phyloP scores from a whole-genome alignment of 345 rosid species.

The Syzygium grande region DNA sequence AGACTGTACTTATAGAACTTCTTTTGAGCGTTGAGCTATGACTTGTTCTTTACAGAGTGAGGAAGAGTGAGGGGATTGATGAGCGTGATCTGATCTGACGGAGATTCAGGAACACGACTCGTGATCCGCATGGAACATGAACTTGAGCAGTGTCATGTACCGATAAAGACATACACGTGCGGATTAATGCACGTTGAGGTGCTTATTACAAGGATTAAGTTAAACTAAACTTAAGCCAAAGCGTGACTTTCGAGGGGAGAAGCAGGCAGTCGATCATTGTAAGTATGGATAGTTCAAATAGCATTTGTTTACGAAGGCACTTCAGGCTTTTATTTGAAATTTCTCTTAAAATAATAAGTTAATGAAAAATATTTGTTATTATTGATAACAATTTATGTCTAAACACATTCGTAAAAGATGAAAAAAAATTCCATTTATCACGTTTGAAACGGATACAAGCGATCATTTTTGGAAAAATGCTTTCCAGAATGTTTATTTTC shows the following conservation, averaged over 20 bases:
- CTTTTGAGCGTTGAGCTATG: neutral
- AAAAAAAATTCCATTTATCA: no score
- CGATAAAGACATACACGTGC: neutral
- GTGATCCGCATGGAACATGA: neutral
- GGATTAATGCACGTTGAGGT: neutral
- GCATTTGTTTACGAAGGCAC: neutral
- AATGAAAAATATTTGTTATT: no score
- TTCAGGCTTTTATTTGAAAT: no score
- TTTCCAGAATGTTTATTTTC: no score
- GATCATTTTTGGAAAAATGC: no score
- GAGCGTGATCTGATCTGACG: neutral
- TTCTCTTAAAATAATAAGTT: no score
- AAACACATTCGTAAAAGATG: no score
- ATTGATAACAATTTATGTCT: no score
- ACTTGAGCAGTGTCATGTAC: neutral
- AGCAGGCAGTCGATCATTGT: neutral
- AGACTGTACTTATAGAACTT: neutral
- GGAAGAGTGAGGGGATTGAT: neutral
- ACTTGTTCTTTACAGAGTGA: neutral
- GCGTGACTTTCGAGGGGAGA: neutral
- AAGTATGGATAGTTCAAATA: neutral
- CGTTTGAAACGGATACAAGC: no score
- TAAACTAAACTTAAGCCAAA: neutral
- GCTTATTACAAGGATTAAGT: neutral
- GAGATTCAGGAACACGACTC: neutral